These are phyloP conservation scores for Epichloe amarillans DNA, from an alignment of 2,329 filamentous ascomycete species.

Conservation along the genomic window DNA sequence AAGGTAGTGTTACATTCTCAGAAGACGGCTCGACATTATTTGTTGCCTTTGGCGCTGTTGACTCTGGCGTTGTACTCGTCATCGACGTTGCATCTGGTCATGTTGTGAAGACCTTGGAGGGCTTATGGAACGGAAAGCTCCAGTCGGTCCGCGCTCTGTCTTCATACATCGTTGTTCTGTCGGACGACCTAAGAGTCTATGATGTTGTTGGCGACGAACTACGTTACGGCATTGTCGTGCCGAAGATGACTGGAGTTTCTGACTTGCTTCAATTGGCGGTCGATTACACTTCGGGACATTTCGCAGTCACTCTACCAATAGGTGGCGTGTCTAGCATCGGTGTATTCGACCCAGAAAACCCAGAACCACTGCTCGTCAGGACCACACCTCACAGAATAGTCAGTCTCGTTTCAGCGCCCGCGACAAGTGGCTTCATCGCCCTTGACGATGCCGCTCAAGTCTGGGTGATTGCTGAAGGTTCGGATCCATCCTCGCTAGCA, in stretches of 20 bases:
- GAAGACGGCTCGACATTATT: slow-evolving; percentile 77
- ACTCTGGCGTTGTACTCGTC: slow-evolving; percentile 55
- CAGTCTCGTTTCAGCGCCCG: slow-evolving; percentile 50
- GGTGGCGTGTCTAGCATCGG: slow-evolving; percentile 41
- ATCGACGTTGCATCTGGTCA: slow-evolving; percentile 59
- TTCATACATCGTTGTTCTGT: slow-evolving; percentile 62
- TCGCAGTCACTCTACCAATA: slow-evolving; percentile 46
- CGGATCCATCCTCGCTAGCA: slow-evolving; percentile 36
- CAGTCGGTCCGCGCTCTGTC: slow-evolving; percentile 59
- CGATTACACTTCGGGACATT: slow-evolving; percentile 50
- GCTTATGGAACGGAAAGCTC: slow-evolving; percentile 51
- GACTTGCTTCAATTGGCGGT: slow-evolving; percentile 56
- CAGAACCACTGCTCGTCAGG: slow-evolving; percentile 45
- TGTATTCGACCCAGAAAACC: slow-evolving; percentile 51
- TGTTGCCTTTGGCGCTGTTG: slow-evolving; percentile 41
- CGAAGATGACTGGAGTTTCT: slow-evolving; percentile 23
- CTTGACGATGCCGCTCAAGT: slow-evolving; percentile 67
- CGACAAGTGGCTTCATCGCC: slow-evolving; percentile 58
- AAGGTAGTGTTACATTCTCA: slow-evolving; percentile 63
- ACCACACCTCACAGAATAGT: slow-evolving; percentile 46
- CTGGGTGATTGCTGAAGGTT: slow-evolving; percentile 46
- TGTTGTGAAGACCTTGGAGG: slow-evolving; percentile 53
- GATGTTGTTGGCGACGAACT: slow-evolving; percentile 71
- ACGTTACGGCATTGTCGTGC: slow-evolving; percentile 50
- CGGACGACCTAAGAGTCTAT: slow-evolving; percentile 63